Percentiles rank a stretch among this genome's conserved stretches.
Conservation (phyloP, 2,329 filamentous ascomycete species). For the Colletotrichum sidae region DNA sequence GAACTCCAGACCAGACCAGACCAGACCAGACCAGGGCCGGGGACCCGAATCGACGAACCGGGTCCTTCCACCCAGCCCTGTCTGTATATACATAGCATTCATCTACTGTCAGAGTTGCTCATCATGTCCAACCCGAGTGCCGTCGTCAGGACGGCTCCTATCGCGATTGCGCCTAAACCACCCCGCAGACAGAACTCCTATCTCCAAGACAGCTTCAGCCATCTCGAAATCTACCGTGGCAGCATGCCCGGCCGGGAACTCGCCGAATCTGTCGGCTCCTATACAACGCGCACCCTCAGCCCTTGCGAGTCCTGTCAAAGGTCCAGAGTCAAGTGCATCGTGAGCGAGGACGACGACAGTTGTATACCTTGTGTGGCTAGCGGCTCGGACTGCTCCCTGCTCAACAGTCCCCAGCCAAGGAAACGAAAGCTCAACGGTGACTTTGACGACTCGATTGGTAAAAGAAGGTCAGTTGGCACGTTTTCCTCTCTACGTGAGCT, state of each 20-base stretch:
- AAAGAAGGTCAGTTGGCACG: constrained; percentile 73
- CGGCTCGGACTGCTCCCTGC: constrained; percentile 82
- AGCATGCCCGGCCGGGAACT: constrained; percentile 66
- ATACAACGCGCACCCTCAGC: constrained; percentile 55
- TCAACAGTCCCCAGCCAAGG: constrained; percentile 79
- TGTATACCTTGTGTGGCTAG: constrained; percentile 84
- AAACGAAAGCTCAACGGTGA: constrained; percentile 83
- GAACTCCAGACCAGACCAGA: constrained; percentile 19
- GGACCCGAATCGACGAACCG: constrained; percentile 39
- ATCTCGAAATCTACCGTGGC: constrained; percentile 59
- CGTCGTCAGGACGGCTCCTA: constrained; percentile 71
- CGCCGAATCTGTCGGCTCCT: constrained; percentile 58
- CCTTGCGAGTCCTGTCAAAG: constrained; percentile 81
- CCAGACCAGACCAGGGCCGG: constrained; percentile 26
- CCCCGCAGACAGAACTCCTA: constrained; percentile 55
- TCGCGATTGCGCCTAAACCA: constrained; percentile 74
- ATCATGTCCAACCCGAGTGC: constrained; percentile 66
- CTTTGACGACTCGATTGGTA: constrained; percentile 66
- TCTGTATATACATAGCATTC: constrained; percentile 39
- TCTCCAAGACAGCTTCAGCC: constrained; percentile 60
- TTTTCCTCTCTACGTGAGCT: constrained; percentile 2
- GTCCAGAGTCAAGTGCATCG: constrained; percentile 81
- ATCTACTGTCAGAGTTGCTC: constrained; percentile 41
- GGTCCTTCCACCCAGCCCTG: constrained; percentile 43
- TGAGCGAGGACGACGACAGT: constrained; percentile 75